Evolutionary conservation across 2,329 filamentous ascomycete genomes (phyloP), one percentile per base, ranked within the genome.

Genomic region (Colletotrichum gloeosporioides): DNA sequence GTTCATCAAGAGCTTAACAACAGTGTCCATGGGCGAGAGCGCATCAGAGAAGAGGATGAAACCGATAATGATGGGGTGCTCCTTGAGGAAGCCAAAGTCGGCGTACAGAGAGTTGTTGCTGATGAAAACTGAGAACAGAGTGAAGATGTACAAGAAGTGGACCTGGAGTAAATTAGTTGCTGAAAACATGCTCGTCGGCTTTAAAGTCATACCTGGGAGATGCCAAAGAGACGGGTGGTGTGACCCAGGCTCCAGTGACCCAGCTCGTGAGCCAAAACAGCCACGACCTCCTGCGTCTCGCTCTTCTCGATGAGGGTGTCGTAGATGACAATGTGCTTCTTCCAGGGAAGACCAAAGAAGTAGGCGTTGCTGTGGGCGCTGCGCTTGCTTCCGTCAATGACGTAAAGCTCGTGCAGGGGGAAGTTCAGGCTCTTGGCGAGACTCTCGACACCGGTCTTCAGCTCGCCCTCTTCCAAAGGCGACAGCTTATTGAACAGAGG

Each of bases 261-360:
- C 64, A 99, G 91, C 86, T 99, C 97, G 84, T 99, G 97, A 44
- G 95, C 96, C 70, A 99, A 89, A 69, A 99, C 96, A 79, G 97
- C 96, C 75, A 98, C 95, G 55, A 99, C 96, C 86, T 99, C 97
- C 82, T 97, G 91, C 6, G 95, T 93, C 78, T 96, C 92, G 84
- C 94, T 97, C 91, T 99, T 98, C 86, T 98, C 96, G 78, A 99
- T 96, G 78, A 99, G 88, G 7, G 98, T 99, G 84, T 99, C 97
- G 84, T 98, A 99, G 83, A 99, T 98, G 82, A 99, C 97, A 88
- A 99, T 99, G 89, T 99, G 98, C 91, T 99, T 99, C 91, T 98
- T 98, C 96, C 96, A 99, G 57, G 97, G 97, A 72, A 99, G 91
- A 77, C 97, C 97, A 81, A 98, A 98, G 88, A 99, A 99, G 87